Evolutionary conservation across 2,329 filamentous ascomycete genomes (phyloP).

Genomic region (Ophiostoma piceae): DNA sequence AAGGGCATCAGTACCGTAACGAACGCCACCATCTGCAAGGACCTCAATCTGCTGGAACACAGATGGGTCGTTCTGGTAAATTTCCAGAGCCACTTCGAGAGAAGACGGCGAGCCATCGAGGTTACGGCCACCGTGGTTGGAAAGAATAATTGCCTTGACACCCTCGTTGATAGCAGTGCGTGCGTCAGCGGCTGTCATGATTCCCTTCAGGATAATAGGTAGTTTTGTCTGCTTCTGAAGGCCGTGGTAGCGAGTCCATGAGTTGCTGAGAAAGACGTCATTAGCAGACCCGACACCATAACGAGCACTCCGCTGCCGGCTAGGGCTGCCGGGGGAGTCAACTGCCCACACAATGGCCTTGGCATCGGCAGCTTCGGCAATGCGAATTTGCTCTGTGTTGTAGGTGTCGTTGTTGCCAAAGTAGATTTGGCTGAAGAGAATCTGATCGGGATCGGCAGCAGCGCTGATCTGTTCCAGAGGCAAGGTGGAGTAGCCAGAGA

Average conservation of each 20-base stretch:
- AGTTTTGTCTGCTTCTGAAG: slow-evolving; percentile 1
- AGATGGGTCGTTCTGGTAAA: not conserved
- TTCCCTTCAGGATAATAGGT: not conserved
- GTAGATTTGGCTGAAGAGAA: slow-evolving; percentile 6
- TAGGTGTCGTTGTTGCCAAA: slow-evolving; percentile 13
- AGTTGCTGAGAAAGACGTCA: not conserved
- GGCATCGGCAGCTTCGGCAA: not conserved
- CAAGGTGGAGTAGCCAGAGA: not conserved
- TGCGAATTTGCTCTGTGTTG: not conserved
- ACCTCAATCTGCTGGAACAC: slow-evolving; percentile 14
- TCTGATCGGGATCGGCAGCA: not conserved
- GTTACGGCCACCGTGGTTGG: slow-evolving; percentile 13
- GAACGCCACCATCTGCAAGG: slow-evolving; percentile 1
- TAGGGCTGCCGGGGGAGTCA: slow-evolving; percentile 6
- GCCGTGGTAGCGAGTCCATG: not conserved
- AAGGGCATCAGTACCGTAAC: slow-evolving; percentile 1
- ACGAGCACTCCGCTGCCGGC: slow-evolving; percentile 9
- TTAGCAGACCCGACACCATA: slow-evolving; percentile 5
- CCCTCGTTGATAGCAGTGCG: not conserved
- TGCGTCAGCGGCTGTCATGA: slow-evolving; percentile 6
- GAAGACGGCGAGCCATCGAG: slow-evolving; percentile 8
- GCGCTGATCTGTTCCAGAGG: not conserved
- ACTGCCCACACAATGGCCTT: slow-evolving; percentile 12
- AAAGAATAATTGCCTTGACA: slow-evolving; percentile 11
- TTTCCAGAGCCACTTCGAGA: slow-evolving; percentile 1